Conservation (phyloP, 257 asterid genomes). For the Solanum appendiculatum region DNA sequence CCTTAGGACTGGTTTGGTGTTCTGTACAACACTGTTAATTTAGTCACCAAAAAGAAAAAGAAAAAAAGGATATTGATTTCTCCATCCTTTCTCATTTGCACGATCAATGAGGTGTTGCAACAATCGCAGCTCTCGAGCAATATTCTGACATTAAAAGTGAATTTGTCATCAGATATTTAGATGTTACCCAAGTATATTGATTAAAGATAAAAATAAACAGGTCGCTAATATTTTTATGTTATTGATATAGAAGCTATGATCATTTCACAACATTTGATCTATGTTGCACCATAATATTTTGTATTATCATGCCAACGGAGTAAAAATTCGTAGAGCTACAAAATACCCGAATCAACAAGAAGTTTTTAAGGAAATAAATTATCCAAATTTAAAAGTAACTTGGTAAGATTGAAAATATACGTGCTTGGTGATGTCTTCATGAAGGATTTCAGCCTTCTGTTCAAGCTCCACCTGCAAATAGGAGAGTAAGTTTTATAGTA, state of each 20-base stretch:
- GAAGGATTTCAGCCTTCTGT: conserved; percentile 58
- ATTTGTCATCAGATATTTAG: background rate
- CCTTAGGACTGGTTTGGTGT: background rate
- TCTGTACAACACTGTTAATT: background rate
- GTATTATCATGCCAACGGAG: background rate
- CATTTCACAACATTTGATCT: background rate
- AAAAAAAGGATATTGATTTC: conserved; percentile 64
- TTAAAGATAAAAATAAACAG: background rate
- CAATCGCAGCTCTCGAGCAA: conserved; percentile 43
- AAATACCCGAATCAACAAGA: background rate
- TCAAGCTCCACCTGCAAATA: conserved; percentile 58
- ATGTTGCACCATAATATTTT: background rate
- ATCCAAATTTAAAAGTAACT: background rate
- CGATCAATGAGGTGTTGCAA: conserved; percentile 31
- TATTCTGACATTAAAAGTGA: conserved; percentile 35
- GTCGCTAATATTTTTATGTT: background rate
- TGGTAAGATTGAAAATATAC: conserved; percentile 22
- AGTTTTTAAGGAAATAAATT: background rate
- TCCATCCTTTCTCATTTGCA: conserved; percentile 86
- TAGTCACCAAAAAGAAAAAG: background rate
- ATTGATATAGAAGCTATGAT: background rate
- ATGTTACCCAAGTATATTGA: background rate
- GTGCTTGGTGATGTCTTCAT: conserved; percentile 56
- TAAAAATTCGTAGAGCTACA: background rate
- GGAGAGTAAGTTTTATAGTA: background rate